phyloP scores from a whole-genome alignment of 345 rosid species.

The Gynandropsis gynandra region DNA sequence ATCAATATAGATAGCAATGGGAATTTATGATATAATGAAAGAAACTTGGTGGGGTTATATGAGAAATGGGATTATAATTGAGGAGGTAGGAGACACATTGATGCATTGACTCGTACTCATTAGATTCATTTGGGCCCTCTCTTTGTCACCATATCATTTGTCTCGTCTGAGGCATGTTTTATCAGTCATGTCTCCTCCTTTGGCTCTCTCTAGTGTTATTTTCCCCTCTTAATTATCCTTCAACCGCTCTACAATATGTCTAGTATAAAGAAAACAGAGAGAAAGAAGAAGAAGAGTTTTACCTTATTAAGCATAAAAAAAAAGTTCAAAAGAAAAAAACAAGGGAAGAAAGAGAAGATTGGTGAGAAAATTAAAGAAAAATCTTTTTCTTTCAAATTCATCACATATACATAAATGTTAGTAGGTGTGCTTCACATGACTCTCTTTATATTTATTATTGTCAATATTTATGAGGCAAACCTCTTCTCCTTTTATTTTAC shows the following conservation, averaged over 20 bases:
- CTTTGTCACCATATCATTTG: conserved; percentile 20
- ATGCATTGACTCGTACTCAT: neutral
- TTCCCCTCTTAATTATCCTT: too few relatives aligned
- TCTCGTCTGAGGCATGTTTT: conserved; percentile 5
- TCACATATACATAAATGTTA: conserved; percentile 30
- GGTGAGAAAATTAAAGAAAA: neutral
- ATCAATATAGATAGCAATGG: too few relatives aligned
- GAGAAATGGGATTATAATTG: too few relatives aligned
- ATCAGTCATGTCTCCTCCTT: neutral
- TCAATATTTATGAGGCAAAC: neutral
- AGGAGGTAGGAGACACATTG: conserved; percentile 19
- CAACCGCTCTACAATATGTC: too few relatives aligned
- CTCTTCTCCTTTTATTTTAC: neutral
- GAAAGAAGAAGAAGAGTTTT: conserved; percentile 14
- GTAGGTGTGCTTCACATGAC: conserved; percentile 36
- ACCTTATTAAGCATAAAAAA: too few relatives aligned
- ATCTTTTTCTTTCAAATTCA: conserved; percentile 18
- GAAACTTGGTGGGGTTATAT: too few relatives aligned
- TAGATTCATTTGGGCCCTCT: conserved; percentile 10
- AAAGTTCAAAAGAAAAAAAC: too few relatives aligned
- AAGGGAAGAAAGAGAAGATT: conserved; percentile 14
- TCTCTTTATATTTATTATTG: conserved; percentile 3
- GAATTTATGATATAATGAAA: too few relatives aligned
- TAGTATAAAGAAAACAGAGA: neutral
- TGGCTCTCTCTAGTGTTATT: too few relatives aligned